phyloP scores from a whole-genome alignment of 2,329 filamentous ascomycete species.

The Fusarium sp. region DNA sequence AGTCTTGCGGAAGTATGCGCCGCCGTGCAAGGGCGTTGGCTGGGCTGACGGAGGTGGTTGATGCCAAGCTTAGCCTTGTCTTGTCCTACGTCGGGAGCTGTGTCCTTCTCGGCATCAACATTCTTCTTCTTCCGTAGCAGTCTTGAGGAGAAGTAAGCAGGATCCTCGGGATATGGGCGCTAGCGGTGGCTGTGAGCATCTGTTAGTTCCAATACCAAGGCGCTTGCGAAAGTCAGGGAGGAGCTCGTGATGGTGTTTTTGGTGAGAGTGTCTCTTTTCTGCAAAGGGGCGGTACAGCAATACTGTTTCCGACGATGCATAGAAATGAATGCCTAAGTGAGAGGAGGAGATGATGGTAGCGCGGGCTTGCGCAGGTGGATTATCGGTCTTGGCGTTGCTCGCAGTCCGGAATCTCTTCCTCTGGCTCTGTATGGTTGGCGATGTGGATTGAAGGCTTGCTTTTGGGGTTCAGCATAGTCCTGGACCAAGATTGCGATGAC shows the following conservation, averaged over 20 bases:
- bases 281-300: conserved; percentile 2
- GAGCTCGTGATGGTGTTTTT: background rate
- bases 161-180: conserved; percentile 20
- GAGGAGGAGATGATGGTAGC: conserved; percentile 8
- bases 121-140: background rate
- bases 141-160: background rate
- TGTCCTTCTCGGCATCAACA: background rate
- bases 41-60: conserved; percentile 25
- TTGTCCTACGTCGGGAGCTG: background rate
- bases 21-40: background rate
- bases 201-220: conserved; percentile 18
- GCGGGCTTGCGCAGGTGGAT: background rate
- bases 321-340: conserved; percentile 1
- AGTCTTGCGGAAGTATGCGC: background rate
- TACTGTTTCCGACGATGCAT: background rate
- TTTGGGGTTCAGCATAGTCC: conserved; percentile 6
- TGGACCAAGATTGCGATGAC: conserved; percentile 24
- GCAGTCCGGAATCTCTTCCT: background rate
- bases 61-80: background rate
- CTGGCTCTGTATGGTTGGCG: background rate
- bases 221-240: conserved; percentile 24
- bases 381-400: conserved; percentile 23
- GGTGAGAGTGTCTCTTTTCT: conserved; percentile 5
- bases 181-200: conserved; percentile 28
- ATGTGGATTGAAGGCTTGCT: conserved; percentile 10